These are phyloP conservation scores for Glaciozyma martinii DNA, from an alignment of 768 basidiomycete species.

Conservation along the genomic window DNA sequence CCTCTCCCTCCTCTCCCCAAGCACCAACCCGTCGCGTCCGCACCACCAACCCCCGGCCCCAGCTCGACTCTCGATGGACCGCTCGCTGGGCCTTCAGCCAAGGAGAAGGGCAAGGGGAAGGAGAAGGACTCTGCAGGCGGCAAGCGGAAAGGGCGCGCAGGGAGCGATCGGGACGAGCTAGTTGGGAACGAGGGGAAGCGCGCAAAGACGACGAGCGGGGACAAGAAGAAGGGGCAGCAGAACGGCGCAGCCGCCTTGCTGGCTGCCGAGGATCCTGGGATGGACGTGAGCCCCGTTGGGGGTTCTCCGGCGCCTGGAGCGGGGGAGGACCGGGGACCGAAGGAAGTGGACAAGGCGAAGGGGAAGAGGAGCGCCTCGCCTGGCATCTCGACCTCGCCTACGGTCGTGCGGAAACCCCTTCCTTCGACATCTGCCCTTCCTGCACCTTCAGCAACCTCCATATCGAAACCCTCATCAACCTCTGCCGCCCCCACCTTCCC, in stretches of 20 bases:
- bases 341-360: conserved; percentile 7
- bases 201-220: conserved; percentile 1
- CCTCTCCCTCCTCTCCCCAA: conserved; percentile 33
- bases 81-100: not conserved
- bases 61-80: not conserved
- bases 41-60: conserved; percentile 7
- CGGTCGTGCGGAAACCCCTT: not conserved
- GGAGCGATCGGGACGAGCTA: not conserved
- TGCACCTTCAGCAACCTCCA: not conserved
- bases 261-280: no score
- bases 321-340: not conserved
- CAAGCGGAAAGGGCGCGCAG: conserved; percentile 7
- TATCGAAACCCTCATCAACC: not conserved
- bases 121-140: not conserved
- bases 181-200: not conserved
- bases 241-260: not conserved
- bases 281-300: no score
- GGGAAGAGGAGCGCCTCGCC: not conserved
- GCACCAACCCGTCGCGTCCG: conserved; percentile 17
- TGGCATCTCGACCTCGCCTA: not conserved
- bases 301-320: not conserved
- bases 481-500: not conserved
- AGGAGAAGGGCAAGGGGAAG: conserved; percentile 13
- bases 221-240: conserved; percentile 4
- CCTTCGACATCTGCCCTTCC: not conserved